These are phyloP conservation scores for Rhizoclosmatium globosum DNA, from an alignment of 192 early-diverging fungal species.

Conservation along the genomic window DNA sequence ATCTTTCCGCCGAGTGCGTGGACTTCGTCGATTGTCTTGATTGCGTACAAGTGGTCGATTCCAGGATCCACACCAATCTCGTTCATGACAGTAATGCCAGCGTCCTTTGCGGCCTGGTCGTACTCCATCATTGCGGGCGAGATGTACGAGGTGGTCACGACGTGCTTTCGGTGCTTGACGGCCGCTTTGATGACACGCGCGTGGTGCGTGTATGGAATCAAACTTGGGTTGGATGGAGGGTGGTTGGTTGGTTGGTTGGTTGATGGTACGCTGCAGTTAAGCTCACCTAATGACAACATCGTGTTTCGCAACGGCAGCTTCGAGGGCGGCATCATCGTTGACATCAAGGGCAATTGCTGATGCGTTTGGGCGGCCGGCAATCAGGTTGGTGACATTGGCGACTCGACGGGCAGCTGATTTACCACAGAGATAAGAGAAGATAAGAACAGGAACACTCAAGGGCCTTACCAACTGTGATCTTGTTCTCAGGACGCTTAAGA, in stretches of 20 bases:
- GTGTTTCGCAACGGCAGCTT: conserved; percentile 57
- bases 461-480: conserved; percentile 82
- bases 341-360: conserved; percentile 62
- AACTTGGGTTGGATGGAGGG: conserved; percentile 40
- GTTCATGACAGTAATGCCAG: conserved; percentile 90
- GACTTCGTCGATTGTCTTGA: conserved; percentile 93
- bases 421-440: background rate
- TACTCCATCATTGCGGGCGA: conserved; percentile 87
- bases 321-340: conserved; percentile 55
- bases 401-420: conserved; percentile 75
- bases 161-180: conserved; percentile 85
- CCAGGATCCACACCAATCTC: conserved; percentile 98
- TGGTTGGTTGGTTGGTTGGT: no score
- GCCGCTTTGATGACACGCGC: conserved; percentile 77
- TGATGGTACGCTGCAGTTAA: background rate
- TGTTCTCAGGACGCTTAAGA: conserved; percentile 86
- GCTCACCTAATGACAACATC: conserved; percentile 62
- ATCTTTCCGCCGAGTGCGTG: conserved; percentile 70
- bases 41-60: conserved; percentile 96
- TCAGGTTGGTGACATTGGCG: conserved; percentile 77
- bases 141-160: conserved; percentile 97
- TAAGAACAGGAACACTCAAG: background rate
- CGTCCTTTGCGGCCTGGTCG: conserved; percentile 76
- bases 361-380: conserved; percentile 48
- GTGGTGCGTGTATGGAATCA: conserved; percentile 80